Base-by-base conservation (phyloP, 352 stramenopile genomes). In the Phytophthora palmivora region DNA sequence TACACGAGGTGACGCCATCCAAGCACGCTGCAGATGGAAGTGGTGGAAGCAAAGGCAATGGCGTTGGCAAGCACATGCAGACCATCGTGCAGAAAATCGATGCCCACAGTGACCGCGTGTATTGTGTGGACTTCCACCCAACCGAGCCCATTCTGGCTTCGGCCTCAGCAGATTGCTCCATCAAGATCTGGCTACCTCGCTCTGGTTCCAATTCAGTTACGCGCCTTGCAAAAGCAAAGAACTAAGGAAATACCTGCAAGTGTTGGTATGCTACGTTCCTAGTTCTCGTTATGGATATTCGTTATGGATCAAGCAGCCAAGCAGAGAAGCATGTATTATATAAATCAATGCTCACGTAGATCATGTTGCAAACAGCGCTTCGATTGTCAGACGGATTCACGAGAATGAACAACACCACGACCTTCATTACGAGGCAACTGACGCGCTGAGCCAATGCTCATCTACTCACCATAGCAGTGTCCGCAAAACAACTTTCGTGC, bases 41-140 rank as follows among this genome's bases (percentile, higher is more conserved):
- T 22, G 65, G 53, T 43, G 59, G 39, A 26, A 60, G 28, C 34
- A 67, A 63, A n/a, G 49, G 8, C 16, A 63, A 54, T 54, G 50
- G 41, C 6, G 36, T 58, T 7, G 70, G 72, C 21, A 78, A 79
- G 18, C 76, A 84, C 11, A 41, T 67, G 18, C 74, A 87, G 42
- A 89, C 75, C 37, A 72, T 95, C 6, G 67, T 91, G 37, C 88
- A 96, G 58, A 91, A 88, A 70, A 88, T 96, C 41, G 86, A 95
- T 43, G 88, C 80, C 16, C 88, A 96, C 75, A 92, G 56, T 34
- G 88, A 95, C 42, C 88, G 88, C 38, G 86, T 96, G n/a, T 96
- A 96, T 69, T 92, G 85, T 53, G 85, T 94, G 34, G 87, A 96
- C 57, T 96, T 96, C 59, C 84, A 94, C 62, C 88, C 84, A 41